phyloP scores from a whole-genome alignment of 73 alveolate genomes.

The Tetrahymena malaccensis region DNA sequence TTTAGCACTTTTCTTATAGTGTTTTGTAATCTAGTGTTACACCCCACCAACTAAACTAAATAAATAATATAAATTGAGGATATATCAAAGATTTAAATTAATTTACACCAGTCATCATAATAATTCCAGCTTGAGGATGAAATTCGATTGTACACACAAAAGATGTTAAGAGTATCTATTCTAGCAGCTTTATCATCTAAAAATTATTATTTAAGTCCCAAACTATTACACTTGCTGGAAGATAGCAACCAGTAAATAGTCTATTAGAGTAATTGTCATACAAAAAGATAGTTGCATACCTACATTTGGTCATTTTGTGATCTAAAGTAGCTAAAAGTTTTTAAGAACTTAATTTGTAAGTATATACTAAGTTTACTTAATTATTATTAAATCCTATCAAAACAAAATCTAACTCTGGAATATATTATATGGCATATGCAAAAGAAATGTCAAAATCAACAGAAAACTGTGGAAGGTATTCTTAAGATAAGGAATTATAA shows the following conservation, averaged over 20 bases:
- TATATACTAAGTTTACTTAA: neutral
- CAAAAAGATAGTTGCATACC: neutral
- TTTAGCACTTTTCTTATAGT: neutral
- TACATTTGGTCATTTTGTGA: neutral
- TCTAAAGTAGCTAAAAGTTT: neutral
- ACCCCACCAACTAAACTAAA: neutral
- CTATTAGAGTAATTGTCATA: neutral
- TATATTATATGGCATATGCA: neutral
- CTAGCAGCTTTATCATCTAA: no score
- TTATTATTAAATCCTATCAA: neutral
- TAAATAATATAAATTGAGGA: no score
- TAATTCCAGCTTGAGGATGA: neutral
- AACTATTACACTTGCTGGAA: neutral
- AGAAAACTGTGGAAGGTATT: neutral
- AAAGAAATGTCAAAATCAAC: neutral
- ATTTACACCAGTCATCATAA: neutral
- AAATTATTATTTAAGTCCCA: neutral
- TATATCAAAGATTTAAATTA: no score
- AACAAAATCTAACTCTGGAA: neutral
- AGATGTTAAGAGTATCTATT: neutral
- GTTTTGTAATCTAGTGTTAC: neutral
- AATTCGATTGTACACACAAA: neutral
- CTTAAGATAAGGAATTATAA: neutral
- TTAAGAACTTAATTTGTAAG: neutral
- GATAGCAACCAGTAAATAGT: neutral